These are phyloP conservation scores for Trichomonascus vanleenenianus DNA, from an alignment of 805 yeast species.

Conservation along the genomic window DNA sequence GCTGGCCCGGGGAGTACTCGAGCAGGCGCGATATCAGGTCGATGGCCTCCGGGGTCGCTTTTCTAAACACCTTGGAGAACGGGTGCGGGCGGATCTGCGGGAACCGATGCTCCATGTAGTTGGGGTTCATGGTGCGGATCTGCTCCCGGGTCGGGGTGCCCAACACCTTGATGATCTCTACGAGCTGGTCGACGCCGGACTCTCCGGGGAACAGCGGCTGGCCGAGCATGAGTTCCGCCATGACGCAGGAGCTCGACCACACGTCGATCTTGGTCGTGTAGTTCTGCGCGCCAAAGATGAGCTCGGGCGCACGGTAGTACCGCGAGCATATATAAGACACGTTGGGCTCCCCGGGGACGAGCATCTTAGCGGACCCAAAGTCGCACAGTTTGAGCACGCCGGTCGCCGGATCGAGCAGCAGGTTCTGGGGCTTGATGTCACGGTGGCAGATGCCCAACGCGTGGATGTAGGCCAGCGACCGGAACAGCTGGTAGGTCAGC, in stretches of 20 bases:
- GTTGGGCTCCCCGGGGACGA: slow-evolving; percentile 86
- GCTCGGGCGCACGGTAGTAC: slow-evolving; percentile 95
- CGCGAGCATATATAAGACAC: slow-evolving; percentile 95
- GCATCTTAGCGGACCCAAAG: slow-evolving; percentile 90
- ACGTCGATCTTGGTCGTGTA: slow-evolving; percentile 95
- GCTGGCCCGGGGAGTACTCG: slow-evolving; percentile 81
- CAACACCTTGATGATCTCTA: slow-evolving; percentile 88
- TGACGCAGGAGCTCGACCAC: slow-evolving; percentile 91
- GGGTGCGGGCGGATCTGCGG: slow-evolving; percentile 51
- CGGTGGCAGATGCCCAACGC: slow-evolving; percentile 73
- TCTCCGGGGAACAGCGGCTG: slow-evolving; percentile 98
- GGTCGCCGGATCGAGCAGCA: slow-evolving; percentile 75
- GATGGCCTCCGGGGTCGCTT: slow-evolving; percentile 79
- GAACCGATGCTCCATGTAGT: slow-evolving; percentile 94
- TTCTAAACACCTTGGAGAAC: slow-evolving; percentile 59
- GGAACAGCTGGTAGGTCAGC: slow-evolving; percentile 74
- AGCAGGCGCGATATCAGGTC: slow-evolving; percentile 75
- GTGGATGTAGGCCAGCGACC: slow-evolving; percentile 73
- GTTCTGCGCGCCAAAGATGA: slow-evolving; percentile 93
- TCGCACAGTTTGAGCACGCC: slow-evolving; percentile 90
- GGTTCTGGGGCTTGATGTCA: slow-evolving; percentile 86
- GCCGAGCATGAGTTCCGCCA: slow-evolving; percentile 92
- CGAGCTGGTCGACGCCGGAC: slow-evolving; percentile 93
- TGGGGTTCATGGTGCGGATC: slow-evolving; percentile 90
- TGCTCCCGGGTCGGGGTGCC: slow-evolving; percentile 95